A percentile compares a stretch with the other conserved stretches of the same genome.
These are phyloP conservation scores for Plasmodium cynomolgi DNA, from an alignment of 169 alveolate species.

Conservation along the genomic window DNA sequence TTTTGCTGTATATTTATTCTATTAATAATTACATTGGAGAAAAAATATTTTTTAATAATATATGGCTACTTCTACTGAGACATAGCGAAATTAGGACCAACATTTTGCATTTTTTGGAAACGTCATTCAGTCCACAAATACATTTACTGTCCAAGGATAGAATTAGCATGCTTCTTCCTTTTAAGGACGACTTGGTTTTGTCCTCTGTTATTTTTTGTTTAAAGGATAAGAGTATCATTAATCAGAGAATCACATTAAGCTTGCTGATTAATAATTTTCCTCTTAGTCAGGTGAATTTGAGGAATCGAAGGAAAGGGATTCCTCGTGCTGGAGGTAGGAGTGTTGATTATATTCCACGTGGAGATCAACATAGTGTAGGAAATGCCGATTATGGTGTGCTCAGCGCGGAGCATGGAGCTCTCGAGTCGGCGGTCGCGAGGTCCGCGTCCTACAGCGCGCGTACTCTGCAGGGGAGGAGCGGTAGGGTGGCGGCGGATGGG, in stretches of 20 bases:
- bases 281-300: constrained; percentile 54
- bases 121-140: constrained; percentile 83
- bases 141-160: constrained; percentile 78
- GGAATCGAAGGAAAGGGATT: constrained; percentile 42
- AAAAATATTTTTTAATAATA: constrained; percentile 85
- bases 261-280: constrained; percentile 87
- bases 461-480: not conserved
- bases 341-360: not conserved
- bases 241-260: constrained; percentile 82
- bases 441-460: not conserved
- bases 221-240: constrained; percentile 84
- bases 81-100: constrained; percentile 85
- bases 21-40: constrained; percentile 86
- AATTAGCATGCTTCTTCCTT: constrained; percentile 84
- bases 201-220: constrained; percentile 85
- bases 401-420: not conserved
- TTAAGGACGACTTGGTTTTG: constrained; percentile 81
- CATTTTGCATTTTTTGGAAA: constrained; percentile 85
- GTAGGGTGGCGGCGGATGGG: too few relatives aligned
- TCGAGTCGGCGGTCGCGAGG: not conserved
- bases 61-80: constrained; percentile 86
- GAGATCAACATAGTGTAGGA: not conserved
- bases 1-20: constrained; percentile 82
- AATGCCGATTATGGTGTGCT: not conserved
- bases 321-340: not conserved